A percentile compares a stretch with the other conserved stretches of the same genome.
These are phyloP conservation scores for Penicillium sp. DNA, from an alignment of 2,329 filamentous ascomycete genomes.

Conservation along the genomic window DNA sequence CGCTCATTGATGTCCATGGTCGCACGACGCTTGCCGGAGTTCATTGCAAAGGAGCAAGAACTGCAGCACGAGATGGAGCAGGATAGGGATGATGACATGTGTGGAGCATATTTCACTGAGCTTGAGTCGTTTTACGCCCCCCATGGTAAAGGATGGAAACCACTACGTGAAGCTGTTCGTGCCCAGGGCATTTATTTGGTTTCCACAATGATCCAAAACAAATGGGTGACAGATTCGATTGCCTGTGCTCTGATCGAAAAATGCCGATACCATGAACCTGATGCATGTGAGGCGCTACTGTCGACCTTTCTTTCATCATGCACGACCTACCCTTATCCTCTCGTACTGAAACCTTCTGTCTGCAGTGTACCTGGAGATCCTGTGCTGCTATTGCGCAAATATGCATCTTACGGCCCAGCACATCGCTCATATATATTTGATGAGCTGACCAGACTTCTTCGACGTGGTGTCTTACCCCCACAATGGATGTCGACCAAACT, in stretches of 20 bases:
- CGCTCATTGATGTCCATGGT: conserved; percentile 46
- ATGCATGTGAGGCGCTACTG: conserved; percentile 41
- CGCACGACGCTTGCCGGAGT: conserved; percentile 40
- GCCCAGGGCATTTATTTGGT: conserved; percentile 45
- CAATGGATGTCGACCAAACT: conserved; percentile 47
- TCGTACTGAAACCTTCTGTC: conserved; percentile 28
- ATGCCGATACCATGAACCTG: conserved; percentile 36
- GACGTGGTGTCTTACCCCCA: conserved; percentile 36
- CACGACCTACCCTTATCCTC: conserved; percentile 33
- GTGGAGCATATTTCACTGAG: conserved; percentile 47
- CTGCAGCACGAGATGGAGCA: conserved; percentile 37
- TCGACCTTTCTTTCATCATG: conserved; percentile 37
- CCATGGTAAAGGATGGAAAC: conserved; percentile 41
- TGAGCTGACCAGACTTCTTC: conserved; percentile 41
- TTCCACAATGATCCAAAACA: conserved; percentile 39
- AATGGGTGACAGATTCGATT: conserved; percentile 39
- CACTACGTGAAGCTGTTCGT: conserved; percentile 46
- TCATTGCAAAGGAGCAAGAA: conserved; percentile 44
- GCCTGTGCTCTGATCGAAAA: conserved; percentile 39
- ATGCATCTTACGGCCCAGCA: conserved; percentile 23
- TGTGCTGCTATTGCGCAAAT: conserved; percentile 36
- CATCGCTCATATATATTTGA: conserved; percentile 37
- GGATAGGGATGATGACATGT: conserved; percentile 44
- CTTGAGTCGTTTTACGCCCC: conserved; percentile 45
- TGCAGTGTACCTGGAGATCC: conserved; percentile 30